Evolutionary conservation across 345 rosid species (phyloP).

Genomic region (Brassica napus): Da-Ae NC_063450.1:44702501-44703000

Average conservation of each 20-base stretch:
- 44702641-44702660: not conserved
- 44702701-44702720: not conserved
- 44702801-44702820: not conserved
- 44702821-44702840: not conserved
- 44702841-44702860: not conserved
- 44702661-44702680: not conserved
- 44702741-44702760: not conserved
- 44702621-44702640: not conserved
- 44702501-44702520: not conserved
- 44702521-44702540: not conserved
- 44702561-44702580: not conserved
- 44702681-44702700: not conserved
- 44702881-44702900: not conserved
- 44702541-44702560: not conserved
- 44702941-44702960: too few relatives aligned
- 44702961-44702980: too few relatives aligned
- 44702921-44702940: too few relatives aligned
- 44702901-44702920: not conserved
- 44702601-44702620: not conserved
- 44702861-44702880: too few relatives aligned
- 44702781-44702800: too few relatives aligned
- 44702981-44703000: too few relatives aligned
- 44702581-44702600: too few relatives aligned
- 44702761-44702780: not conserved
- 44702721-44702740: not conserved